phyloP scores from a whole-genome alignment of 306 rosid species.

The Quercus parvula region DNA sequence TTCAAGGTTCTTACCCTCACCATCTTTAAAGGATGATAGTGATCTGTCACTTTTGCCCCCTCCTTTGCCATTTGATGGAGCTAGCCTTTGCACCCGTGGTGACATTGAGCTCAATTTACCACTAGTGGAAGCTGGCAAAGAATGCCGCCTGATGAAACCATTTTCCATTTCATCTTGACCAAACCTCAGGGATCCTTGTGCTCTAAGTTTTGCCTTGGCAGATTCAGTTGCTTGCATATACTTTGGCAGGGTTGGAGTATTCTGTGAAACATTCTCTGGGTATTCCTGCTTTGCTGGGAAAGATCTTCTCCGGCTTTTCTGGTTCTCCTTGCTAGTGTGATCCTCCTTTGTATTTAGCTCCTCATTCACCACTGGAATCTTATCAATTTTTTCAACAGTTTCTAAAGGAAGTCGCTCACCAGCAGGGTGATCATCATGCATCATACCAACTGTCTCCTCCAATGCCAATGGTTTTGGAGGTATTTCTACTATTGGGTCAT shows the following conservation, averaged over 20 bases:
- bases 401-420: neutral
- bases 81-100: constrained; percentile 32
- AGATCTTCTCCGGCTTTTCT: constrained; percentile 43
- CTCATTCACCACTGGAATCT: constrained; percentile 18
- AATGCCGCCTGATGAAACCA: constrained; percentile 44
- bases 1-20: constrained; percentile 33
- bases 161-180: constrained; percentile 36
- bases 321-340: constrained; percentile 3
- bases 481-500: constrained; percentile 16
- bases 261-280: constrained; percentile 38
- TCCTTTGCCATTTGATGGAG: constrained; percentile 34
- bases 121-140: constrained; percentile 39
- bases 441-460: neutral
- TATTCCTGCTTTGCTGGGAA: constrained; percentile 40
- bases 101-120: constrained; percentile 42
- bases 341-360: constrained; percentile 29
- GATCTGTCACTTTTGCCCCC: constrained; percentile 32
- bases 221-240: constrained; percentile 70
- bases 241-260: constrained; percentile 46
- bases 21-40: constrained; percentile 44
- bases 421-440: neutral
- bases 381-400: constrained; percentile 28
- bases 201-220: constrained; percentile 59
- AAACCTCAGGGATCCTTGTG: constrained; percentile 38
- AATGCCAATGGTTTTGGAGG: constrained; percentile 15